Base-by-base conservation (phyloP, 495 filamentous ascomycete genomes). In the Aspergillus panamensis region DNA sequence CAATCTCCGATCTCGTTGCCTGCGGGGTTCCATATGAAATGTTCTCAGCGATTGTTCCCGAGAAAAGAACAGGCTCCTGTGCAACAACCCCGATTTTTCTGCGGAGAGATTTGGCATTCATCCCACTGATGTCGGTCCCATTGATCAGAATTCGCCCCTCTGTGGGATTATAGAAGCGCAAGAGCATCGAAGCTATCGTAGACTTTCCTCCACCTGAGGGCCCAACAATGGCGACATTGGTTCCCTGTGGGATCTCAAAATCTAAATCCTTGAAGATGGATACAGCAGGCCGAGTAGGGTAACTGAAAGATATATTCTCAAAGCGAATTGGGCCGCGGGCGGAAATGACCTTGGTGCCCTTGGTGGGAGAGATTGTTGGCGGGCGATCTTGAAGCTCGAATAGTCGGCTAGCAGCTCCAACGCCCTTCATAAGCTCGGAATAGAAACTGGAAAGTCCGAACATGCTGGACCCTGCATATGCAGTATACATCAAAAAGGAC, bases 401-500 rank as follows among this genome's bases (percentile, higher is more conserved):
- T 7, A 98, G 80, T 25, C 94, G 89, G 65, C 87, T 93, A 12
- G 94, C 95, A 37, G 94, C 94, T 63, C 94, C 94, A 20, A 96
- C 94, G 39, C 95, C 95, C 68, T 97, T 97, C 94, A 97, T 97
- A 17, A 98, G 82, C 69, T 98, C 94, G 9, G 92, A 96, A 76
- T 96, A 97, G 75, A 98, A 98, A 63, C 87, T 90, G 32, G 91
- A 95, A 9, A 98, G 76, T 3, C 94, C 94, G 61, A 97, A 95
- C 60, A 98, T 83, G 73, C 87, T 91, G 21, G 86, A 88, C 8
- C 92, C 92, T 17, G 92, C 92, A 73, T 93, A 97, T 17, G 88
- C 92, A 13, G 92, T 91, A 66, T 97, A 98, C 94, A 98, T 97
- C 67, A 98, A 78, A 72, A 98, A 98, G 3, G 90, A 93, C n/a